Conservation (phyloP, 2,329 filamentous ascomycete species). For the Xylaria multiplex region DNA sequence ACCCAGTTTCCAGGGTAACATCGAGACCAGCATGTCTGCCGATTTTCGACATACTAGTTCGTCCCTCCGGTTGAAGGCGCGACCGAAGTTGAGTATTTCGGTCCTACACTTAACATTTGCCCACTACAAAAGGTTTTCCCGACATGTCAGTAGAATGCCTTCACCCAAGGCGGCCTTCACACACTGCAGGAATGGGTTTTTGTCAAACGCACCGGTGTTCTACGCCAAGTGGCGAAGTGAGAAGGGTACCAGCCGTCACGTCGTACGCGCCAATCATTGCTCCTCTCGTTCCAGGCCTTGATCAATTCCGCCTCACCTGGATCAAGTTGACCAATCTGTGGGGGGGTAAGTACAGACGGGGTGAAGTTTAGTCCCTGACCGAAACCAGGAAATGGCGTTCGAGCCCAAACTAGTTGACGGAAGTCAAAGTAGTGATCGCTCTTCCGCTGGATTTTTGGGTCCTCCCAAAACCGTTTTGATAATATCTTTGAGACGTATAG, state of each 20-base stretch:
- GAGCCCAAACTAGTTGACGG: not conserved
- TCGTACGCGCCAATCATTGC: not conserved
- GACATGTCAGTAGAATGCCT: not conserved
- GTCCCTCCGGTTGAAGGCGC: not conserved
- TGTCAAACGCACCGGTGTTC: conserved; percentile 13
- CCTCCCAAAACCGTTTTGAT: conserved; percentile 26
- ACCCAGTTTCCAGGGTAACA: accelerated
- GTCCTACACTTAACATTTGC: not conserved
- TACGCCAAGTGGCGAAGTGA: accelerated
- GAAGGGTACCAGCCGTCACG: not conserved
- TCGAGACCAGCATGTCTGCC: not conserved
- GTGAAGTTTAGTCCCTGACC: too few species aligned
- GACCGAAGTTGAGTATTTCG: not conserved
- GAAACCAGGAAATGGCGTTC: not conserved
- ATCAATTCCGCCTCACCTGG: conserved; percentile 8
- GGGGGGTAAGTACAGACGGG: not conserved
- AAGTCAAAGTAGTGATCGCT: conserved; percentile 18
- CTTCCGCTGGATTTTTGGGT: conserved; percentile 7
- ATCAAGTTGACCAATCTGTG: too few species aligned
- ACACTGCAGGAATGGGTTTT: not conserved
- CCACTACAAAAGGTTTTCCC: conserved; percentile 9
- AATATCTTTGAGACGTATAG: conserved; percentile 22
- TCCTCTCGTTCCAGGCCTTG: not conserved
- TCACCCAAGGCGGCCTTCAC: too few species aligned
- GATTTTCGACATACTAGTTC: not conserved